Evolutionary conservation across 2,329 filamentous ascomycete species (phyloP), one percentile per base, ranked within the genome.

Genomic region (Sporothrix variecibatus): DNA sequence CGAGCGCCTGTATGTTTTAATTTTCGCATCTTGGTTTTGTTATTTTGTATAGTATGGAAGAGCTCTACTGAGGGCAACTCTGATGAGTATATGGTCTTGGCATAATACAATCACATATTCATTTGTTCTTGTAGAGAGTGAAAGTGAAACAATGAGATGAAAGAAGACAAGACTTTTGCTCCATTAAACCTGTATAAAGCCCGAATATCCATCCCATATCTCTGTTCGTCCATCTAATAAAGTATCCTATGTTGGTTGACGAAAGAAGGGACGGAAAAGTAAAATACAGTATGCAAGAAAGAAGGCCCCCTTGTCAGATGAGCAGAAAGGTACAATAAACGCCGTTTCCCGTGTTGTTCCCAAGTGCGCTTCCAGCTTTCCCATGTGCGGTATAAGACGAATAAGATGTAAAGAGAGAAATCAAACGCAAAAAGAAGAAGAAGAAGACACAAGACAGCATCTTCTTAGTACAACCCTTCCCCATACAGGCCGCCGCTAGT

Each of bases 401-500:
- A 53, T 12, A 53, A 4, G 51, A 23, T 20, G 49, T n/a, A n/a
- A n/a, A n/a, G n/a, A n/a, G n/a, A n/a, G n/a, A n/a, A n/a, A n/a
- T n/a, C n/a, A n/a, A n/a, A n/a, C n/a, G n/a, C n/a, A n/a, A 51
- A 51, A 51, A 17, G 15, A 68, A 31, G 28, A 49, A 68, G 34
- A 9, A 68, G 40, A 15, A 65, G 31, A 65, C 6, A 56, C 46
- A 71, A 58, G 9, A 9, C 4, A 34, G 6, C 31, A 12, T 23
- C 53, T n/a, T 7, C 51, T 71, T 20, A 43, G 20, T 64, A 65
- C 7, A 34, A 26, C 46, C 1, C 71, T 11, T 20, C 20, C 58
- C 43, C 46, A 67, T 2, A 46, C 60, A 65, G 58, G 43, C 31
- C 31, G 31, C 20, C 43, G 20, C 31, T 68, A 82, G 60, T 80